Base-by-base conservation (phyloP, 2,329 filamentous ascomycete species). In the Cryphonectria nitschkei region DNA sequence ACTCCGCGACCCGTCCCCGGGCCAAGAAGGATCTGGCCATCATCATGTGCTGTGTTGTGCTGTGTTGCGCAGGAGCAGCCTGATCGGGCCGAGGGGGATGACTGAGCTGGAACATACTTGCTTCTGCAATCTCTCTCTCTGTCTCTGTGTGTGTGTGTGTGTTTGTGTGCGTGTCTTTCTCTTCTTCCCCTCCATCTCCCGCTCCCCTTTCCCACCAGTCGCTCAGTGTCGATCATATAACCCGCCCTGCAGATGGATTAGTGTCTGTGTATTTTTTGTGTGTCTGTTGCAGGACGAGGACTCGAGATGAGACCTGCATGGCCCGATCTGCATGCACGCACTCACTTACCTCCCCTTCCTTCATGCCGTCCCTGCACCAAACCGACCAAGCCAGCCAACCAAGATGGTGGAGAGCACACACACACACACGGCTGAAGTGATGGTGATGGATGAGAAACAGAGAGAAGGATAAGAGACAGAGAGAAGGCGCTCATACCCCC, bases 311-410 rank as follows among this genome's bases (percentile, higher is more conserved):
- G 52, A 56, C 52, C 52, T 56, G 52, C 52, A 56, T 50, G 52
- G n/a, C n/a, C 52, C 26, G 52, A 56, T 56, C 52, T 29, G n/a
- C 52, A 50, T 50, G 43, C 43, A 50, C 7, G 43, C 43, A 22
- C 43, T 50, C 43, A 50, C 43, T 50, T 19, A 22, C n/a, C 16
- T 29, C 26, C 52, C 52, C 52, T 16, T 56, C 26, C 26, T 56
- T 56, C 26, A 56, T 56, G 52, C 52, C 52, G n/a, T 54, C 52
- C 52, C 52, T n/a, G 52, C 52, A 11, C 43, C 43, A 50, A 50
- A 22, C 43, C 43, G 16, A 22, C 6, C 43, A 22, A 22, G 2
- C 16, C 43, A 46, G 16, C 43, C 43, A 50, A 50, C 43, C 43
- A 50, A 50, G 43, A 50, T 50, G 43, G 43, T 22, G 16, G 43